Percentiles rank a stretch among this genome's conserved stretches.
Evolutionary conservation across 257 asterid species (phyloP).

Genomic region (Handroanthus guayacan): DNA sequence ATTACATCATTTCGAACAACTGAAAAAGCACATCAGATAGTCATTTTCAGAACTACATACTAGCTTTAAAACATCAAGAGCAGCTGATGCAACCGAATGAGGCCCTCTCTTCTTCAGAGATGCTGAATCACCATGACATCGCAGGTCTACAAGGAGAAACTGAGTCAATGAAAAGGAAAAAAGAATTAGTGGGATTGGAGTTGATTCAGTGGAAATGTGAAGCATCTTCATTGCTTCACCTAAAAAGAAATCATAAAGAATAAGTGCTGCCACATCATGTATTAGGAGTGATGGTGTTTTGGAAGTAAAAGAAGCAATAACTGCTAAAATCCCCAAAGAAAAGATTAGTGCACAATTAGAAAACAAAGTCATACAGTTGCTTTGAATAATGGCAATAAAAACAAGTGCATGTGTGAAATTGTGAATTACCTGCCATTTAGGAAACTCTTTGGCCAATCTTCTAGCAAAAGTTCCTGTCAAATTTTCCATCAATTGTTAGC

Average conservation of each 20-base stretch:
- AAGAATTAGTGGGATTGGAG: slow-evolving; percentile 38
- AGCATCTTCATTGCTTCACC: slow-evolving; percentile 7
- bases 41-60: slow-evolving; percentile 53
- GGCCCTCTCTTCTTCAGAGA: slow-evolving; percentile 80
- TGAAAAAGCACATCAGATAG: slow-evolving; percentile 3
- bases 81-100: slow-evolving; percentile 91
- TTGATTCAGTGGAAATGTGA: slow-evolving; percentile 18
- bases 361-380: background rate
- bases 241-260: slow-evolving; percentile 9
- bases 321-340: slow-evolving; percentile 20
- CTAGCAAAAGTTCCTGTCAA: slow-evolving; percentile 88
- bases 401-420: slow-evolving; percentile 20
- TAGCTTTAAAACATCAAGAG: slow-evolving; percentile 93
- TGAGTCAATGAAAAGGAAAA: slow-evolving; percentile 51
- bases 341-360: background rate
- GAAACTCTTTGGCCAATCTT: slow-evolving; percentile 94
- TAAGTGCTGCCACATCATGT: background rate
- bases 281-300: slow-evolving; percentile 8
- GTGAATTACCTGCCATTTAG: slow-evolving; percentile 86
- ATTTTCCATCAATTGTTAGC: slow-evolving; percentile 22
- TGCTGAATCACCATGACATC: slow-evolving; percentile 98
- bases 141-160: slow-evolving; percentile 98
- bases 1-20: slow-evolving; percentile 13
- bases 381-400: slow-evolving; percentile 10
- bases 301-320: slow-evolving; percentile 19